Evolutionary conservation across 2,329 filamentous ascomycete species (phyloP), one percentile per base, ranked within the genome.

Genomic region (Penicillium paneum): DNA sequence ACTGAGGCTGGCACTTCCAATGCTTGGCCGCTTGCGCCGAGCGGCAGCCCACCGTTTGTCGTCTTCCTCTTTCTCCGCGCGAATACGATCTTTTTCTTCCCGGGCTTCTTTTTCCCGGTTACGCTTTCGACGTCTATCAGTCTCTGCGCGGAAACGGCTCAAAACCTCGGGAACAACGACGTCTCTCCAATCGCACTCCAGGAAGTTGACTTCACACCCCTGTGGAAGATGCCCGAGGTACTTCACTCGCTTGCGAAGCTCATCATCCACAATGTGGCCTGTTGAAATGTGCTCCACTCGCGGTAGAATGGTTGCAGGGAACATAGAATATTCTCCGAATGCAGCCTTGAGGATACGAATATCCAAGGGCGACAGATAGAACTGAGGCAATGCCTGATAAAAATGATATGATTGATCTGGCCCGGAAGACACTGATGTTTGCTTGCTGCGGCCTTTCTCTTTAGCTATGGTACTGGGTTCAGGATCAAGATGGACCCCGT

Each of bases 121-220:
- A 50, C 83, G 82, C 71, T 88, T 91, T 52, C 91, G 81, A 49
- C 92, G 82, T 53, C 83, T 82, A 60, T 90, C 88, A 49, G 94
- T 88, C 56, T 96, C 91, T 0, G 79, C 75, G n/a, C 81, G 78
- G 72, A 96, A 97, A 1, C 81, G 81, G 36, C 85, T 85, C n/a
- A 97, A 78, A 3, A 90, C 82, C 47, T 90, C 87, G 0, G 85
- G 80, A 3, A 85, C 81, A 5, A 97, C 89, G 35, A 94, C 89
- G 62, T 96, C 91, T 3, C 90, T 91, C 92, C 92, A 97, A 71
- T 97, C 91, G 67, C 92, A 97, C 74, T 97, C 92, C 1, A 97
- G 74, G 65, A 96, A 96, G 61, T 82, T 91, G 39, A 97, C 89
- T 61, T 96, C 88, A 70, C 91, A 96, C n/a, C 92, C 92, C 47